Evolutionary conservation across 2,329 filamentous ascomycete genomes (phyloP).

Genomic region (Xylaria sp.): DNA sequence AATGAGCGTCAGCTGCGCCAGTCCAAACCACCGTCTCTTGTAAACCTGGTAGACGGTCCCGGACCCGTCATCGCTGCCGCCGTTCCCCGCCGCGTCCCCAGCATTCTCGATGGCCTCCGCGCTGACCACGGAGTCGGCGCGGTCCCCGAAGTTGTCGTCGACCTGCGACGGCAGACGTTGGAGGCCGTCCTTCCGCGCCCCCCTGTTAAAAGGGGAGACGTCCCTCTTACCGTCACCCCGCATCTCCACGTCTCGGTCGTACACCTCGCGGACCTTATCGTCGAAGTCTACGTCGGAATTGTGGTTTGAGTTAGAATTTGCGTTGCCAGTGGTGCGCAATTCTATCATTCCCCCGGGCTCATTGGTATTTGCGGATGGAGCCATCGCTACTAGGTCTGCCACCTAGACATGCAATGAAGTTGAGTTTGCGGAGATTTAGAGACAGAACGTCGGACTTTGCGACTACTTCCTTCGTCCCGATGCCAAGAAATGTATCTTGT

Average conservation of each 20-base stretch:
- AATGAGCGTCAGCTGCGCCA: constrained; percentile 83
- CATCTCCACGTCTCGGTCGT: constrained; percentile 38
- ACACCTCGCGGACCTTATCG: constrained; percentile 41
- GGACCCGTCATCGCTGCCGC: constrained; percentile 6
- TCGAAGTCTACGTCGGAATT: constrained; percentile 27
- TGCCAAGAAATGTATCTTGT: background rate
- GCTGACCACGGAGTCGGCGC: constrained; percentile 3
- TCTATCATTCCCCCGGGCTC: constrained; percentile 10
- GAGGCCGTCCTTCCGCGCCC: constrained; percentile 33
- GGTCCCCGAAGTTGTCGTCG: constrained; percentile 32
- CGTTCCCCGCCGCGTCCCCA: constrained; percentile 31
- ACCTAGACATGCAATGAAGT: too few relatives aligned
- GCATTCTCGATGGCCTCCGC: constrained; percentile 32
- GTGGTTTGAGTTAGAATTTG: constrained; percentile 4
- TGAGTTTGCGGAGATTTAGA: background rate
- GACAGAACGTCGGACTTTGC: background rate
- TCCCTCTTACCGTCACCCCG: constrained; percentile 16
- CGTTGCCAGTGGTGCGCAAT: constrained; percentile 15
- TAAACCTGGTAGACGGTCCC: constrained; percentile 60
- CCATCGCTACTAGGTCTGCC: constrained; percentile 6
- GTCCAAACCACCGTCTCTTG: constrained; percentile 88
- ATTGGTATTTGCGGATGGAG: constrained; percentile 3
- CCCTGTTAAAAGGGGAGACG: background rate
- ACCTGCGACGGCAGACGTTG: constrained; percentile 40
- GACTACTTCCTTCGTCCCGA: background rate